Evolutionary conservation across 208 protist genomes (phyloP).

Genomic region (Trypanosoma avium): DNA sequence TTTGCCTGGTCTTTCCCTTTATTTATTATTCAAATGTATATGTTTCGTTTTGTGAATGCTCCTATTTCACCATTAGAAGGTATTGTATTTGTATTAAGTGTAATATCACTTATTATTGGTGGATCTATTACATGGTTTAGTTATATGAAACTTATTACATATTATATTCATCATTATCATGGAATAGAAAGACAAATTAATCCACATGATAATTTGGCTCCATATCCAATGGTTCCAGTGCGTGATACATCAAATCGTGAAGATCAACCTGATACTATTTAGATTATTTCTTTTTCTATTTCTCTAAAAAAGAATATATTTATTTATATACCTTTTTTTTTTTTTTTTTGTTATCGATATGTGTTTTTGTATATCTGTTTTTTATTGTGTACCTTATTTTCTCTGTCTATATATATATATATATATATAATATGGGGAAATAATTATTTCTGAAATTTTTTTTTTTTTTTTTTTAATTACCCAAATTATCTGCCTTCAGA

Average conservation of each 20-base stretch:
- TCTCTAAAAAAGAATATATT: background rate
- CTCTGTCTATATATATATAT: background rate
- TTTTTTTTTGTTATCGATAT: background rate
- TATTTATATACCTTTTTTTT: background rate
- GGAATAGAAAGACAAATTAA: slow-evolving; percentile 70
- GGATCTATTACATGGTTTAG: slow-evolving; percentile 57
- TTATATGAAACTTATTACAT: slow-evolving; percentile 53
- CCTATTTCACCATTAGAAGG: slow-evolving; percentile 34
- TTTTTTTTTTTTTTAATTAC: too few species aligned
- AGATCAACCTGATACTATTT: slow-evolving; percentile 34
- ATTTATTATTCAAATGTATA: slow-evolving; percentile 48
- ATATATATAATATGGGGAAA: background rate
- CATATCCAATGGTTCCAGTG: slow-evolving; percentile 24
- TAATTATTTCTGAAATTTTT: too few species aligned
- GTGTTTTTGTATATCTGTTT: background rate
- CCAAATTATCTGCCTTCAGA: too few species aligned
- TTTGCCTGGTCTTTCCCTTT: slow-evolving; percentile 60
- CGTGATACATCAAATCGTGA: slow-evolving; percentile 18
- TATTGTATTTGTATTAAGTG: slow-evolving; percentile 53
- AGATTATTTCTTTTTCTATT: background rate
- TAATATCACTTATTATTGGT: slow-evolving; percentile 40
- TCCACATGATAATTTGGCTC: slow-evolving; percentile 18
- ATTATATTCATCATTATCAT: slow-evolving; percentile 42
- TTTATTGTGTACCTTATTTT: background rate
- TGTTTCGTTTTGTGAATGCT: slow-evolving; percentile 17